Percentiles rank a stretch among this genome's conserved stretches.
phyloP scores from a whole-genome alignment of 176 grass and related monocot species.

The Triticum turgidum region DNA sequence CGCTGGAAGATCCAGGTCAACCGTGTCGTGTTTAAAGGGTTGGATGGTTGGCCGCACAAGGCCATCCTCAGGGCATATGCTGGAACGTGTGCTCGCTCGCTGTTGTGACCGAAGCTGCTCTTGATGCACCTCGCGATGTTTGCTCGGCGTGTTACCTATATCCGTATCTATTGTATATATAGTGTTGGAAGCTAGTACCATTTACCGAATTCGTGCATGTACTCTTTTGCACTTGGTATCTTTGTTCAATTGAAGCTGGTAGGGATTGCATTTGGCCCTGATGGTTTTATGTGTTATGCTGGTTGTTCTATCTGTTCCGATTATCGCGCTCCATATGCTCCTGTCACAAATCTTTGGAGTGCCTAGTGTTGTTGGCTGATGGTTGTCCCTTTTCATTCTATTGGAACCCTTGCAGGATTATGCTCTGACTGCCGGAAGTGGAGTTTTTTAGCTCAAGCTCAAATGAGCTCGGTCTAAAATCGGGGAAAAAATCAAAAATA shows the following conservation, averaged over 20 bases:
- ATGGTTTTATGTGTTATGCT: background rate
- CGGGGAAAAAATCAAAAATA: too few relatives aligned
- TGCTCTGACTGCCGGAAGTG: background rate
- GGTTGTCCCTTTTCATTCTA: background rate
- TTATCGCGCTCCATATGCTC: background rate
- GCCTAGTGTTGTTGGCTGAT: background rate
- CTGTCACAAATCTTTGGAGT: background rate
- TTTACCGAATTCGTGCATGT: background rate
- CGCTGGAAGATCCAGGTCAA: background rate
- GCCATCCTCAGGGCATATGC: background rate
- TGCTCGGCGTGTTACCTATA: background rate
- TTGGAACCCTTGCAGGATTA: background rate
- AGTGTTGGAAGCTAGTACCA: background rate
- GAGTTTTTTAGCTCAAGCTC: too few relatives aligned
- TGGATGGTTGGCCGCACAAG: background rate
- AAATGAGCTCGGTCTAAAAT: too few relatives aligned
- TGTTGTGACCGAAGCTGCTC: too few relatives aligned
- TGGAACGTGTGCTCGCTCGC: background rate
- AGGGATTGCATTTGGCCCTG: background rate
- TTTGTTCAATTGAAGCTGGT: constrained; percentile 21
- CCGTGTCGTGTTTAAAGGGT: background rate
- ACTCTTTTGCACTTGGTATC: constrained; percentile 2
- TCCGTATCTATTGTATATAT: constrained; percentile 25
- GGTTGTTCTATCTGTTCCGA: background rate
- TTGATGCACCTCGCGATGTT: background rate